Evolutionary conservation across 2,329 filamentous ascomycete genomes (phyloP), one percentile per base, ranked within the genome.

Genomic region (Fusarium graminum): DNA sequence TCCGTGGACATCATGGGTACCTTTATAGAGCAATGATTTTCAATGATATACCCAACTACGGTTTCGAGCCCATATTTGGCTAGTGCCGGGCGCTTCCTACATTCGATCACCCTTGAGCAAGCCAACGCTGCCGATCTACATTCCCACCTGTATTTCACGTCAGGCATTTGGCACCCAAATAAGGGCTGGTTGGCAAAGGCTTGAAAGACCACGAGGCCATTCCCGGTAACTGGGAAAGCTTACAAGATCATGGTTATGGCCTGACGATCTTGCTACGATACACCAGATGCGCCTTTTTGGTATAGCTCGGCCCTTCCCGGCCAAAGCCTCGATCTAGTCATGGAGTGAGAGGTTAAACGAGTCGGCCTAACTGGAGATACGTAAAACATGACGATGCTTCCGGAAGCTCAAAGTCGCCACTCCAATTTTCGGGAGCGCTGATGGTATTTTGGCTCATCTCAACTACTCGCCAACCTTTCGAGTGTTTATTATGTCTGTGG

Each of bases 1-100:
- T 44, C 44, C 36, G 45, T n/a, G 36, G 58, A 52, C 59, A 49
- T 62, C 52, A 59, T 59, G 63, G 42, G 61, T 62, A 55, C 54
- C 46, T 59, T 65, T 58, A 70, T 70, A 72, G 65, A 71, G 40
- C 25, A 47, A 57, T 57, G 59, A 54, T 39, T 62, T 61, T 45
- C 53, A 57, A 55, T 59, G 61, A 68, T 39, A 67, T 17, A 32
- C 46, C 43, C 46, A 36, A 54, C n/a, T 19, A 51, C 47, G 29
- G 47, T 43, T 47, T 58, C 61, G 44, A 28, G 52, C 49, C 67
- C 56, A 56, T 42, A 43, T 57, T 65, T 55, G 50, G 44, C 38
- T 39, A 36, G 36, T 57, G 50, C 42, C 39, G 32, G 46, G 39
- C 38, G 25, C 47, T 41, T 42, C 47, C 52, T n/a, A 30, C 41